phyloP scores from a whole-genome alignment of 371 early-diverging fungal species.

The Rhizopus sp. region DNA sequence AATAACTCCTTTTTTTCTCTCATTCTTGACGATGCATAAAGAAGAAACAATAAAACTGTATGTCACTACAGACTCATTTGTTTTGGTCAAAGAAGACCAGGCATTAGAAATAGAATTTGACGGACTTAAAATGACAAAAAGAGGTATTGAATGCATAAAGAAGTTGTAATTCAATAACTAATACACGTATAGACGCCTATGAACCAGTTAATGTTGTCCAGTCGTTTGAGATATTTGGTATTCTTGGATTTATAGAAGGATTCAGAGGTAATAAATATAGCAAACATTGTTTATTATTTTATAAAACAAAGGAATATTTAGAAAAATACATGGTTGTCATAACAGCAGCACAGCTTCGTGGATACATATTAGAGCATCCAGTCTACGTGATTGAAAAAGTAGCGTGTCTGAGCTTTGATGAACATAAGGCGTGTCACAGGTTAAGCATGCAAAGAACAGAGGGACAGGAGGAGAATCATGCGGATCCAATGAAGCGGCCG shows the following conservation, averaged over 20 bases:
- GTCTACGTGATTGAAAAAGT: conserved; percentile 51
- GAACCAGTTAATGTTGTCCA: conserved; percentile 21
- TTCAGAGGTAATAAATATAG: conserved; percentile 25
- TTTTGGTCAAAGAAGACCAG: conserved; percentile 19
- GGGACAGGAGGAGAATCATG: background rate
- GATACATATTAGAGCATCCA: conserved; percentile 46
- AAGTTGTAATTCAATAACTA: background rate
- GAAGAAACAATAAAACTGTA: conserved; percentile 23
- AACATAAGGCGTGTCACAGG: conserved; percentile 26
- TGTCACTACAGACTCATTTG: conserved; percentile 27
- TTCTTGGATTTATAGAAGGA: conserved; percentile 45
- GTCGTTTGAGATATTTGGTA: conserved; percentile 38
- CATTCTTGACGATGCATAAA: conserved; percentile 4
- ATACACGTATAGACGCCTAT: conserved; percentile 12
- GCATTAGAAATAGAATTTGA: conserved; percentile 35
- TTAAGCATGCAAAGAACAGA: conserved; percentile 5
- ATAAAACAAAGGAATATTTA: conserved; percentile 8
- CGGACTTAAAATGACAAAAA: conserved; percentile 21
- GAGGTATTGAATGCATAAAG: conserved; percentile 19
- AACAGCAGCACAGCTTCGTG: conserved; percentile 43
- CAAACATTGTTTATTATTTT: background rate
- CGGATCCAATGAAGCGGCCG: conserved; percentile 11
- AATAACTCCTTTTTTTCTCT: conserved; percentile 6
- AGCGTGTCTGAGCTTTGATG: conserved; percentile 44
- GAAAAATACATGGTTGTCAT: conserved; percentile 50